Evolutionary conservation across 2,329 filamentous ascomycete genomes (phyloP), one percentile per base, ranked within the genome.

Genomic region (Metarhizium robertsii): DNA sequence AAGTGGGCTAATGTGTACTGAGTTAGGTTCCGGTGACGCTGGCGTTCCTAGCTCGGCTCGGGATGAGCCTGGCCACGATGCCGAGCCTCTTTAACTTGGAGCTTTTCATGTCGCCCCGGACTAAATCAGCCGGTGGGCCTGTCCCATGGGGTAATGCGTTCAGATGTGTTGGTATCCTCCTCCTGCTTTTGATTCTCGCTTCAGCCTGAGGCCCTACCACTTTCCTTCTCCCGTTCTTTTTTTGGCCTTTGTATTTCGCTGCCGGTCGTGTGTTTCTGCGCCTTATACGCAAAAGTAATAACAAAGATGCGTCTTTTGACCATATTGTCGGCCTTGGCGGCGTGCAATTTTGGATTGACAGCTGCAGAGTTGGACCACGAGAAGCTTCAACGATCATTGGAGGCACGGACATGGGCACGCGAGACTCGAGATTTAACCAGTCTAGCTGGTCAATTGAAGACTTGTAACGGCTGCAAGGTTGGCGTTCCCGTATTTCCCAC

Each of bases 391-490:
- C 43, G 38, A n/a, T 58, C 53, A 6, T 18, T 49, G 30, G 48
- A 54, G 36, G 45, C 45, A 2, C 14, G 47, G 2, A 47, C 45
- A 8, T 52, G 52, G 53, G 53, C 46, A 18, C 29, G 18, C 14
- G 52, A 53, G 38, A 40, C 49, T 11, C 29, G 29, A 7, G 20
- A 47, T 11, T 14, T 30, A 3, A 36, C 20, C 3, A n/a, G 36
- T 29, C 11, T 51, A 11, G 13, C 16, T 8, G 34, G 8, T 8
- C 11, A 42, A n/a, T 7, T 55, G 25, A 38, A 53, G n/a, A 55
- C 36, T 6, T 58, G 57, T n/a, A 38, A 42, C 29, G 53, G 50
- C 10, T 58, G 57, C 48, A 40, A 58, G 51, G 57, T 58, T 18
- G 6, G 51, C 10, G 16, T 45, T 34, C 6, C 32, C 10, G 32